A percentile compares a stretch with the other conserved stretches of the same genome.
phyloP scores from a whole-genome alignment of 805 yeast genomes.

The Schwanniomyces pseudopolymorphus region DNA sequence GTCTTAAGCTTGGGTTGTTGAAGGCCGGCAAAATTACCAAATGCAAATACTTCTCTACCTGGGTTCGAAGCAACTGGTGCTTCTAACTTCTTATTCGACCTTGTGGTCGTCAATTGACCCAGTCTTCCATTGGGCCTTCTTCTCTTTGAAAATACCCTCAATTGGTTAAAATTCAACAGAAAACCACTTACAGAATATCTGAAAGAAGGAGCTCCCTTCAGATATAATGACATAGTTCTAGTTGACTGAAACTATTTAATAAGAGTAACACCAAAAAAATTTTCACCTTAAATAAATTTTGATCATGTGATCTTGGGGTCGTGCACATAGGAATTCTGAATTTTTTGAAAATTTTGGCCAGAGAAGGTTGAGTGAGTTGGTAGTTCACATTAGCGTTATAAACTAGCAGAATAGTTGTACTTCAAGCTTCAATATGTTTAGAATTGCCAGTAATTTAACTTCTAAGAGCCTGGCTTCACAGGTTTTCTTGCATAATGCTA shows the following conservation, averaged over 20 bases:
- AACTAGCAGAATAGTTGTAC: background rate
- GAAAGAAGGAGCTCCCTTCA: background rate
- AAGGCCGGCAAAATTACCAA: constrained; percentile 52
- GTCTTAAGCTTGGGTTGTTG: constrained; percentile 38
- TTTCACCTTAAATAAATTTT: background rate
- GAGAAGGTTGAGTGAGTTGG: background rate
- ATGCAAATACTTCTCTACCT: constrained; percentile 16
- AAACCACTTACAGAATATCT: constrained; percentile 1
- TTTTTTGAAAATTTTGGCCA: constrained; percentile 1
- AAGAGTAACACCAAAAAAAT: background rate
- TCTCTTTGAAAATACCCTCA: background rate
- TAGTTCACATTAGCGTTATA: background rate
- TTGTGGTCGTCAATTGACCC: constrained; percentile 3
- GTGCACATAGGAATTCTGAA: background rate
- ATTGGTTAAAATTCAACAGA: background rate
- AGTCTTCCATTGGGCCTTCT: constrained; percentile 1
- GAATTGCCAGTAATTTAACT: constrained; percentile 3
- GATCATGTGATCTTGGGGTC: background rate
- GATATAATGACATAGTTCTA: background rate
- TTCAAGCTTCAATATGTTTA: constrained; percentile 7
- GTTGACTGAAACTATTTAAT: background rate
- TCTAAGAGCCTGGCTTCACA: constrained; percentile 1
- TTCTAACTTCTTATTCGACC: constrained; percentile 3
- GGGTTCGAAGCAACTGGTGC: constrained; percentile 5
- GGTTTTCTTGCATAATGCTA: background rate